Evolutionary conservation across 768 basidiomycete species (phyloP).

Genomic region (Cubamyces sp.): DNA sequence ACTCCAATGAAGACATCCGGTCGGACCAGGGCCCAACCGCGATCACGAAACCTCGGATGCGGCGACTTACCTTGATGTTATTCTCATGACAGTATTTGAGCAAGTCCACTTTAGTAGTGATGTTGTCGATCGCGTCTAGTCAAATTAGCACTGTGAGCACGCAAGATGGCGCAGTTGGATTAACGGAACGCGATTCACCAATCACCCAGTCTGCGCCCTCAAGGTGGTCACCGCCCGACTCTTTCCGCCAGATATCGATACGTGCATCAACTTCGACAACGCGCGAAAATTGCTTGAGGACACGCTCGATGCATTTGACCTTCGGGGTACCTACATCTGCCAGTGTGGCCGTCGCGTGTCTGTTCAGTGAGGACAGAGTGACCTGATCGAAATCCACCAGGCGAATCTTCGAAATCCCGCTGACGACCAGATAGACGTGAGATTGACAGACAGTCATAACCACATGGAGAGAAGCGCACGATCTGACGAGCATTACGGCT

Average conservation of each 20-base stretch:
- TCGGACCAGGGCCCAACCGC: too few relatives aligned
- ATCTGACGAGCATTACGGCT: conserved; percentile 89
- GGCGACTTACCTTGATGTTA: conserved; percentile 64
- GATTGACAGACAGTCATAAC: neutral
- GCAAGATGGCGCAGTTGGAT: conserved; percentile 25
- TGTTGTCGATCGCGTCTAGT: conserved; percentile 97
- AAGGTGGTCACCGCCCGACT: conserved; percentile 71
- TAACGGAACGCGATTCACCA: conserved; percentile 45
- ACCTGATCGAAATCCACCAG: conserved; percentile 97
- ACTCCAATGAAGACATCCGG: too few relatives aligned
- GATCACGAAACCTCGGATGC: neutral
- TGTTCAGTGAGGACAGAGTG: conserved; percentile 91
- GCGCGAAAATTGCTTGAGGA: conserved; percentile 72
- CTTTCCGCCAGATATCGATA: conserved; percentile 86
- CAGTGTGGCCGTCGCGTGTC: conserved; percentile 89
- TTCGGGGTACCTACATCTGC: conserved; percentile 94
- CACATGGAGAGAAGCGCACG: conserved; percentile 55
- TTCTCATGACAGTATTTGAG: conserved; percentile 85
- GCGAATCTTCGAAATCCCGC: conserved; percentile 76
- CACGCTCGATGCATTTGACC: conserved; percentile 73
- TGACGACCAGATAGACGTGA: conserved; percentile 32
- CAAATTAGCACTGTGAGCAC: neutral
- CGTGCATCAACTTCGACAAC: conserved; percentile 87
- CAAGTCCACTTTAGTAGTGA: conserved; percentile 93
- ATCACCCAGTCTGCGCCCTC: conserved; percentile 94